Evolutionary conservation across 345 rosid species (phyloP), one percentile per base, ranked within the genome.

Genomic region (Citrus australasica): DNA sequence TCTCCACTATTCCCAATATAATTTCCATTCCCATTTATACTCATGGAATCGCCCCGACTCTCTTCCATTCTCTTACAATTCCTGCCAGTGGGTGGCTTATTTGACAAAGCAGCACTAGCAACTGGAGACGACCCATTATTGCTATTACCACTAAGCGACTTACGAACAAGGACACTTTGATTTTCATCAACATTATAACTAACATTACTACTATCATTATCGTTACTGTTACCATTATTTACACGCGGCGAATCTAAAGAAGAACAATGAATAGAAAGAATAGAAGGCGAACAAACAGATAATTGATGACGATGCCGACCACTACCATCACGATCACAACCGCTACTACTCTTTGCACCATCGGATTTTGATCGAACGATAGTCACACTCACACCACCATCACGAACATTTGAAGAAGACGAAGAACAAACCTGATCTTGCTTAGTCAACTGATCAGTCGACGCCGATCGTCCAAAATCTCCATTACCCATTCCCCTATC

Each of bases 351-450:
- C 62, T 62, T 60, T 28, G 77, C 81, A 51, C 85, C 81, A 63
- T 90, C 93, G 6, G 95, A 88, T 71, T 85, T 90, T 67, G 94
- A 90, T 83, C 90, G 87, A 58, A 53, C 76, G 32, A 90, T 79
- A 62, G 38, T 35, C 5, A 42, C 53, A 70, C 28, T 35, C 5
- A 42, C 53, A 70, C 16, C 56, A 59, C 61, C 74, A 16, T 64
- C 78, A 68, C 78, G 67, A 42, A 46, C 22, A 35, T 64, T 60
- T 33, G 73, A 76, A 79, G 80, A 69, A 56, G 76, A 78, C 77
- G 80, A 65, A 66, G 76, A 71, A 55, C 69, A 78, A 25, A 64
- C 83, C 60, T 76, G 80, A 78, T 81, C 79, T 56, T 66, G 78
- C 46, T 27, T 67, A 22, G 66, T 21, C 82, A 86, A 78, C 60